Percentiles rank a stretch among this genome's conserved stretches.
These are phyloP conservation scores for Diutina scorzettiae DNA, from an alignment of 1,139 yeast species.

Conservation along the genomic window DNA sequence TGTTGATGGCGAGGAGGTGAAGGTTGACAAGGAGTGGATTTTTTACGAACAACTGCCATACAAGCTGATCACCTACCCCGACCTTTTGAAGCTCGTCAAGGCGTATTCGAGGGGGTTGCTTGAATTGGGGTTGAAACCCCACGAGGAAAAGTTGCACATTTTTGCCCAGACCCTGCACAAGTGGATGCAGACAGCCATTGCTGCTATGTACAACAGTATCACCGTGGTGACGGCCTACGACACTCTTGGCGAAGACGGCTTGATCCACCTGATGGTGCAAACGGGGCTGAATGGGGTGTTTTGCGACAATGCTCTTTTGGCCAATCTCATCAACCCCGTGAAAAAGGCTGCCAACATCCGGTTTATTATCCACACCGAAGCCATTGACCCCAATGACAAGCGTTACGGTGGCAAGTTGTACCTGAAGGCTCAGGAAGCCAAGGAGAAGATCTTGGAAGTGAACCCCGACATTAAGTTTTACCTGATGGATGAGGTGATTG, in stretches of 20 bases:
- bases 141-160: constrained; percentile 55
- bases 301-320: constrained; percentile 67
- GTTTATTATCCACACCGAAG: constrained; percentile 60
- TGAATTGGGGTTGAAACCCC: constrained; percentile 61
- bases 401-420: constrained; percentile 52
- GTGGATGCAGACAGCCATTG: constrained; percentile 87
- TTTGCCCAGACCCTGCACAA: constrained; percentile 77
- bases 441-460: constrained; percentile 42
- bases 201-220: constrained; percentile 62
- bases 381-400: constrained; percentile 48
- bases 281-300: constrained; percentile 71
- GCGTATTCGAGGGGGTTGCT: constrained; percentile 66
- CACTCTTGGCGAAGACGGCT: constrained; percentile 86
- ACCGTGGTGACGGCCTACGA: constrained; percentile 96
- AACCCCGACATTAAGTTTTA: constrained; percentile 70
- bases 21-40: constrained; percentile 78
- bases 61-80: constrained; percentile 48
- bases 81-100: constrained; percentile 39
- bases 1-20: constrained; percentile 61
- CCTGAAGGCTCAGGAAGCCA: constrained; percentile 42
- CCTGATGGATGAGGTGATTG: constrained; percentile 54
- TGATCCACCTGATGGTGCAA: constrained; percentile 75
- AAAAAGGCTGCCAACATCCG: constrained; percentile 50
- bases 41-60: constrained; percentile 73
- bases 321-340: constrained; percentile 60